Base-by-base conservation (phyloP, 179 eudicot genomes). In the Beta macrorhiza region DNA sequence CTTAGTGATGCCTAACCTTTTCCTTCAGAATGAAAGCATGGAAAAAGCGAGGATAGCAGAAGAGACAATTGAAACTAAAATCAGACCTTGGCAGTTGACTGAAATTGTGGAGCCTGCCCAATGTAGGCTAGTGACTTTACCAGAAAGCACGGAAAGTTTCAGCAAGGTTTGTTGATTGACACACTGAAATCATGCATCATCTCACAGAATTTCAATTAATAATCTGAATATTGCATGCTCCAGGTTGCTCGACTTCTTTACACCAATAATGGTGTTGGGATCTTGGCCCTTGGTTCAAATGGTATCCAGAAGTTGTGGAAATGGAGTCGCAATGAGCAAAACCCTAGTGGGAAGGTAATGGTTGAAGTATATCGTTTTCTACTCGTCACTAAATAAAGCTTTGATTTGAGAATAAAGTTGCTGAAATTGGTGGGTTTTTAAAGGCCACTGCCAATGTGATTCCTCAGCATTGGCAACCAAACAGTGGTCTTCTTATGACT, bases 401-500 rank as follows among this genome's bases (percentile, higher is more conserved):
- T 20, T 25, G 70, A 70, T 59, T 55, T 63, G 78, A 16, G 25
- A 56, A 14, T 67, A 72, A 55, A 59, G 57, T 70, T 80, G 79
- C 88, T 89, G 52, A 89, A 77, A 19, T 65, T 10, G 14, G 67
- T 52, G 67, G 13, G 44, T 79, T 79, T 87, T 85, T 74, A 77
- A 70, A 95, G 99, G 99, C 99, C 88, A 95, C 98, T 77, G 93
- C 99, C 82, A 90, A 78, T 89, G 90, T 90, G 77, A 83, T 83
- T 83, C 99, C 99, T 29, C 99, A 93, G 80, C 93, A 90, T 76
- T 95, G 99, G 99, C 97, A 91, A 85, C 99, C 99, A 77, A 88
- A 86, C 90, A 92, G 93, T 88, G 99, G 97, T 80, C 94, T 92
- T 89, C 83, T 90, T 82, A 95, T 95, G 98, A 86, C 83, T 49